Evolutionary conservation across 495 filamentous ascomycete genomes (phyloP).

Genomic region (Stereocaulon alpinum): DNA sequence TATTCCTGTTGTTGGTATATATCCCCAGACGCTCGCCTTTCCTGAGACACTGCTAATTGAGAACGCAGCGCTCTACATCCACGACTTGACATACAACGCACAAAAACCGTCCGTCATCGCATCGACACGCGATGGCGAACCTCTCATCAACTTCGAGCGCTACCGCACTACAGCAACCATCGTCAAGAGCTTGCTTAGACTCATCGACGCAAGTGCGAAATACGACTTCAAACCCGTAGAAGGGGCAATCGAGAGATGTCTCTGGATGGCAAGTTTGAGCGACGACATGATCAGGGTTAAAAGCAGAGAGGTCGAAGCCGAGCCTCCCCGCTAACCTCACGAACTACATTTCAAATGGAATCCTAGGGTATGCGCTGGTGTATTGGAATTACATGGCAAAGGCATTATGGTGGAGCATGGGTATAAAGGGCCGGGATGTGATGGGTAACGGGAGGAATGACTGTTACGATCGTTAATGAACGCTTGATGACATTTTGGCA

Average conservation of each 20-base stretch:
- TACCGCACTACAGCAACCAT: conserved; percentile 84
- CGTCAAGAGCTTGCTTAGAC: conserved; percentile 79
- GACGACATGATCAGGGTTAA: conserved; percentile 69
- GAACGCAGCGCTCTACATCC: conserved; percentile 63
- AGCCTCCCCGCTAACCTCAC: neutral
- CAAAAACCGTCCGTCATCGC: conserved; percentile 68
- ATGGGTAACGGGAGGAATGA: conserved; percentile 5
- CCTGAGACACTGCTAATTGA: neutral
- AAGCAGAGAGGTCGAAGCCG: conserved; percentile 43
- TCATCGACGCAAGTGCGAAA: conserved; percentile 85
- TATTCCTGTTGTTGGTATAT: conserved; percentile 87
- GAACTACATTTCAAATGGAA: neutral
- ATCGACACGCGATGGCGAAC: conserved; percentile 48
- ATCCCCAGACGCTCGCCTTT: neutral
- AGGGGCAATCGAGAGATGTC: conserved; percentile 76
- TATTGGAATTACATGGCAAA: neutral
- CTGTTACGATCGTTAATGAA: conserved; percentile 5
- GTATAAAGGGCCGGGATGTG: conserved; percentile 3
- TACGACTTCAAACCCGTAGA: conserved; percentile 80
- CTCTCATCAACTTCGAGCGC: conserved; percentile 90
- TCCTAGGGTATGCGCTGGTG: no score
- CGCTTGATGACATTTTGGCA: conserved; percentile 6
- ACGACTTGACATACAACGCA: conserved; percentile 93
- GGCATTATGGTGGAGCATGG: conserved; percentile 2
- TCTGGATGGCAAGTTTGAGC: conserved; percentile 85